Percentiles rank a stretch among this genome's conserved stretches.
Evolutionary conservation across 441 rosid species (phyloP).

Genomic region (Jatropha multifida): DNA sequence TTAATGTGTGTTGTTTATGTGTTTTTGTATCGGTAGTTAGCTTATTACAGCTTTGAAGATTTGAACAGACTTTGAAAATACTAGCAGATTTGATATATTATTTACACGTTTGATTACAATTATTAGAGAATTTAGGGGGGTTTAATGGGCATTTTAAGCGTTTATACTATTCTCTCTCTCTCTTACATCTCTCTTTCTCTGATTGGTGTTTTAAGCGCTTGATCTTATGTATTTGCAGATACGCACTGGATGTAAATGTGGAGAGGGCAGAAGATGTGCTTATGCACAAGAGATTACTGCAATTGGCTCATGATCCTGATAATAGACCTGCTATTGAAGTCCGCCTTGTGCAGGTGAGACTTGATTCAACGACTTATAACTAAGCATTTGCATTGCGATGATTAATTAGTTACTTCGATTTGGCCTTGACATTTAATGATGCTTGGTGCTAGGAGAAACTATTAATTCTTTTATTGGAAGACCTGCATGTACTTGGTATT

Average conservation of each 20-base stretch:
- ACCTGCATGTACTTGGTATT: conserved; percentile 1
- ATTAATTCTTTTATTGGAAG: conserved; percentile 6
- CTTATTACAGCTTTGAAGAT: background rate
- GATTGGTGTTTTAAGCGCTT: background rate
- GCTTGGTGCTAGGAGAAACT: background rate
- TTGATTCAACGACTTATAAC: conserved; percentile 14
- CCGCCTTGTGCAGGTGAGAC: conserved; percentile 68
- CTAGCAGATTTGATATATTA: background rate
- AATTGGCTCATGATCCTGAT: conserved; percentile 76
- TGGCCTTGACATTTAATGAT: conserved; percentile 5
- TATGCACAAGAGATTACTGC: conserved; percentile 69
- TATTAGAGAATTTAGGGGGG: background rate
- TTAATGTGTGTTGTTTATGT: background rate
- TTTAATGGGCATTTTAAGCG: background rate
- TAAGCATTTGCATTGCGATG: background rate
- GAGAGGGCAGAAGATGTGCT: conserved; percentile 98
- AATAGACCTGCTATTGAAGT: conserved; percentile 78
- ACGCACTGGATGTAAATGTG: conserved; percentile 89
- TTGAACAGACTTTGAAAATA: background rate
- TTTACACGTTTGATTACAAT: background rate
- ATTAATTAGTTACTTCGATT: background rate
- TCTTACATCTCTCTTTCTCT: background rate
- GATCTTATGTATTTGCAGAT: conserved; percentile 29
- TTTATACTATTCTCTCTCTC: background rate
- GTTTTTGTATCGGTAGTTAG: background rate